Base-by-base conservation (phyloP, 352 stramenopile species). In the Globisporangium middletonii region DNA sequence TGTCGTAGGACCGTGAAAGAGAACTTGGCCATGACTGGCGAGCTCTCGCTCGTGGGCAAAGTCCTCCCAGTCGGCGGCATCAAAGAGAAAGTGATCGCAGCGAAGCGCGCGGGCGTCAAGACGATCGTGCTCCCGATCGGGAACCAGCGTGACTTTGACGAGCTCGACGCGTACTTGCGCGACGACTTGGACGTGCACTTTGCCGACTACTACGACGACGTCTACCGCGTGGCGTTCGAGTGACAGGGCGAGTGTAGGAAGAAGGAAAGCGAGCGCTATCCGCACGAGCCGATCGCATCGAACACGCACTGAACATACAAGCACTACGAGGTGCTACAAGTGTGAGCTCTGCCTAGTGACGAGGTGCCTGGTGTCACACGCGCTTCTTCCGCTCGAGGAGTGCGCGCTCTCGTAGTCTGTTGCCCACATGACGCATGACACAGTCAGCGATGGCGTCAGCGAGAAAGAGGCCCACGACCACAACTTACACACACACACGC, bases 41-140 rank as follows among this genome's bases (percentile, higher is more conserved):
- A 98, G 62, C 65, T 98, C 30, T 98, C 89, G 26, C 79, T 99
- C 18, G 98, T 97, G 6, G 97, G 97, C 33, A 99, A 99, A 69
- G 97, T 99, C 26, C 68, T 99, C n/a, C 94, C 97, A 11, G 95
- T 99, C 7, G 97, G 97, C 55, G 97, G 97, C 41, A 99, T 99
- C 66, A 99, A 99, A 78, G 97, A 99, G 74, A 99, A 99, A 80
- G 97, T 89, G 41, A 99, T 99, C 62, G 97, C 96, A n/a, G 97
- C 97, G 23, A 88, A 97, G 55, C 84, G 97, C 54, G 87, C 97
- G 23, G 95, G 96, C 13, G 95, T 99, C 9, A 98, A 85, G 48
- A 96, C 80, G 2, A 83, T 99, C 19, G 78, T 99, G 30, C 62
- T 99, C 3, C 97, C 97, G 12, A 69, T 86, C 19, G 94, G 84